These are phyloP conservation scores for Onygena corvina DNA, from an alignment of 2,329 filamentous ascomycete species.

Conservation along the genomic window DNA sequence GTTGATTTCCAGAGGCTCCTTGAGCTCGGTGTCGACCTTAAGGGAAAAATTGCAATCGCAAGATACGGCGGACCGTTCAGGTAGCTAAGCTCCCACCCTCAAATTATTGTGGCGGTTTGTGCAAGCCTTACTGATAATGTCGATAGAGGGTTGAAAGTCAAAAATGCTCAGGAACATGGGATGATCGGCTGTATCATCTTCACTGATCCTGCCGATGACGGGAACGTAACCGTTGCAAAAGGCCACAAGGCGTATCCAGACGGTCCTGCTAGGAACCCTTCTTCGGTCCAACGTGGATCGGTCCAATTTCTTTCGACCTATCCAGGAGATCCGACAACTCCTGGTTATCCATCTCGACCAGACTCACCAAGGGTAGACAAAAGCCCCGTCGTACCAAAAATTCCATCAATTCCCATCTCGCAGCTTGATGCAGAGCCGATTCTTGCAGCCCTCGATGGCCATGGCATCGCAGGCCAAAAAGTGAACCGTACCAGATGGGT, in stretches of 20 bases:
- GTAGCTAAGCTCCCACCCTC: constrained; percentile 4
- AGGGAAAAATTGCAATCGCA: constrained; percentile 40
- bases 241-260: constrained; percentile 34
- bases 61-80: constrained; percentile 35
- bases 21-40: constrained; percentile 32
- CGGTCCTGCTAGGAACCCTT: constrained; percentile 36
- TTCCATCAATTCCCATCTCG: constrained; percentile 26
- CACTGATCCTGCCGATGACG: constrained; percentile 37
- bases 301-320: constrained; percentile 27
- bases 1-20: constrained; percentile 37
- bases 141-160: constrained; percentile 36
- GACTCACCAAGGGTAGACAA: constrained; percentile 22
- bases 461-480: constrained; percentile 23
- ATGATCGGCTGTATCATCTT: constrained; percentile 38
- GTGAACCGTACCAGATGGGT: constrained; percentile 26
- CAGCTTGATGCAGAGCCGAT: constrained; percentile 24
- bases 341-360: constrained; percentile 24
- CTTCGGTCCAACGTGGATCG: constrained; percentile 36
- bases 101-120: constrained; percentile 1
- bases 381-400: constrained; percentile 22
- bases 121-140: background rate
- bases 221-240: constrained; percentile 37
- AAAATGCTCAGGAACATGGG: constrained; percentile 36
- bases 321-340: constrained; percentile 22
- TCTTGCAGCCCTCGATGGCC: constrained; percentile 24